These are phyloP conservation scores for Backusella psychrophila DNA, from an alignment of 192 early-diverging fungal genomes.

Conservation along the genomic window DNA sequence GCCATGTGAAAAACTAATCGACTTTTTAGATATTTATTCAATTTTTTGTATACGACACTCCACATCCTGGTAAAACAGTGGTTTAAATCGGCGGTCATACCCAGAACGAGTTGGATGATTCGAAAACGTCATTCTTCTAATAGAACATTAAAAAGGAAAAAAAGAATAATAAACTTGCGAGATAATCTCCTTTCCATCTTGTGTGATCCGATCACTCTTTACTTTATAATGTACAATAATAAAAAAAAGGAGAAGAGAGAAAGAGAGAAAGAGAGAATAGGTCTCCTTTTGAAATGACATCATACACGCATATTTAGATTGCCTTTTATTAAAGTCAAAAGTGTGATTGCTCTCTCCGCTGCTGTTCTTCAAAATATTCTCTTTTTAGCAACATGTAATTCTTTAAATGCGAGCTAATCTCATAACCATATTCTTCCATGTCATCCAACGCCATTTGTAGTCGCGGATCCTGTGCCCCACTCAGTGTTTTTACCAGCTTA, in stretches of 20 bases:
- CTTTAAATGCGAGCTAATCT: constrained; percentile 7
- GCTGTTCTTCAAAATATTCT: neutral
- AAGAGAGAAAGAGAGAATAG: no score
- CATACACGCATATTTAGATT: no score
- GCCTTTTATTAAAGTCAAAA: neutral
- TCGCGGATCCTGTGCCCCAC: constrained; percentile 53
- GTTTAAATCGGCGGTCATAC: neutral
- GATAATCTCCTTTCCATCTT: no score
- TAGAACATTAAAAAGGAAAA: no score
- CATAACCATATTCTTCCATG: constrained; percentile 57
- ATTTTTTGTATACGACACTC: constrained; percentile 53
- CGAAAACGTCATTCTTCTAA: neutral
- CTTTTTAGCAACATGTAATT: constrained; percentile 7
- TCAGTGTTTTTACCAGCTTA: constrained; percentile 55
- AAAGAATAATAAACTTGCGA: neutral
- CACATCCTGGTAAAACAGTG: neutral
- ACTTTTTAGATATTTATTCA: constrained; percentile 59
- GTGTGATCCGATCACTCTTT: no score
- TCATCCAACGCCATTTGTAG: constrained; percentile 59
- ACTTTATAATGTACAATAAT: no score
- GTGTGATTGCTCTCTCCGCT: neutral
- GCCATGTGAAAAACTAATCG: neutral
- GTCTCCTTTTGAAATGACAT: no score
- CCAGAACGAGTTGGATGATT: neutral
- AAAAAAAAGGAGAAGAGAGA: no score